Evolutionary conservation across 805 yeast species (phyloP).

Genomic region (Candida coleopterorum): DNA sequence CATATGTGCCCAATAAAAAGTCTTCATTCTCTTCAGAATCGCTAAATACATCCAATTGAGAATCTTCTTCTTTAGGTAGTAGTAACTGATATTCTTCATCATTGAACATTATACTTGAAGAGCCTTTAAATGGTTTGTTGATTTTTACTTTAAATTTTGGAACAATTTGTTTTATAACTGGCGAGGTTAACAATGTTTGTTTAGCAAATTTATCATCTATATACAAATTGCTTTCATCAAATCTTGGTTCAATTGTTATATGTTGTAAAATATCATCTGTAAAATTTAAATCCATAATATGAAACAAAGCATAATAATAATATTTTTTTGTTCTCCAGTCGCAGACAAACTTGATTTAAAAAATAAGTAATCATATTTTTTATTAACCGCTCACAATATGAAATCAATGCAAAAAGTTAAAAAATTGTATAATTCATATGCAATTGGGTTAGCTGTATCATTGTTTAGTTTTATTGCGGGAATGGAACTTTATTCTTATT

Average conservation of each 20-base stretch:
- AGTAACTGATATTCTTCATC: slow-evolving; percentile 35
- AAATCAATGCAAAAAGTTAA: slow-evolving; percentile 4
- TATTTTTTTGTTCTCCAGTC: slow-evolving; percentile 2
- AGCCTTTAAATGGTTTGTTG: slow-evolving; percentile 29
- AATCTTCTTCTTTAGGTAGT: slow-evolving; percentile 30
- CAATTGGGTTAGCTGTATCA: slow-evolving; percentile 7
- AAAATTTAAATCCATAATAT: slow-evolving; percentile 2
- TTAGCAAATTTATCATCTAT: slow-evolving; percentile 18
- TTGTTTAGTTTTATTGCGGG: slow-evolving; percentile 13
- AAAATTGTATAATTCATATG: slow-evolving; percentile 8
- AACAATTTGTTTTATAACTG: slow-evolving; percentile 30
- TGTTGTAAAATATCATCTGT: slow-evolving; percentile 2
- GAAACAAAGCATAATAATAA: background rate
- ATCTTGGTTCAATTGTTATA: background rate
- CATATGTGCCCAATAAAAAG: slow-evolving; percentile 10
- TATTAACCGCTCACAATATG: slow-evolving; percentile 3
- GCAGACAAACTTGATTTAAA: background rate
- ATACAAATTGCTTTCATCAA: background rate
- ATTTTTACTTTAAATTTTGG: slow-evolving; percentile 28
- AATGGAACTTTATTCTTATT: slow-evolving; percentile 21
- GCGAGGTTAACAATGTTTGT: slow-evolving; percentile 38
- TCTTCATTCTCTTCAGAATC: slow-evolving; percentile 31
- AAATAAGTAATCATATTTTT: background rate
- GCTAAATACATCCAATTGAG: slow-evolving; percentile 35
- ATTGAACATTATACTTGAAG: slow-evolving; percentile 29